A percentile compares a stretch with the other conserved stretches of the same genome.
Conservation (phyloP, 1,139 yeast species). For the Zygotorulaspora mrakii region DNA sequence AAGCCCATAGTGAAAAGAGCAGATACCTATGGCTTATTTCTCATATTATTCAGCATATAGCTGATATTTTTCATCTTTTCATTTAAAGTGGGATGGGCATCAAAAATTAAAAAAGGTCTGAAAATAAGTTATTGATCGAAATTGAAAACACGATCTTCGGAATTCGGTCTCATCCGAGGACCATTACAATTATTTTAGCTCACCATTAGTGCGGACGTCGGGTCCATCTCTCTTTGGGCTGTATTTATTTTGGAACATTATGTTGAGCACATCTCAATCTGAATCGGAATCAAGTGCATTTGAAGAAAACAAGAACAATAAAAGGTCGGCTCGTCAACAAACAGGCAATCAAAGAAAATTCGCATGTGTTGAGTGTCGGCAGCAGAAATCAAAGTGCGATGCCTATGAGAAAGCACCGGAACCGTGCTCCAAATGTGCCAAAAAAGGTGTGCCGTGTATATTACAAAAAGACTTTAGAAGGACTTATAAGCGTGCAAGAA, state of each 20-base stretch:
- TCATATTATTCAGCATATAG: background rate
- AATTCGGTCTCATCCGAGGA: no score
- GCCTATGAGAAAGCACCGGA: constrained; percentile 72
- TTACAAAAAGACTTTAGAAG: constrained; percentile 79
- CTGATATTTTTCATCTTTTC: background rate
- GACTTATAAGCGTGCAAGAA: constrained; percentile 80
- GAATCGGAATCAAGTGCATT: constrained; percentile 15
- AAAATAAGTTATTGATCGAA: background rate
- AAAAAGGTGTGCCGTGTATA: constrained; percentile 65
- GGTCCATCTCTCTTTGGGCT: no score
- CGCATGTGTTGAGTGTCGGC: constrained; percentile 95
- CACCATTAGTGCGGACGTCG: no score
- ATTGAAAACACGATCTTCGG: no score
- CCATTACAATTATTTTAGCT: no score
- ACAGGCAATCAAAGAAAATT: constrained; percentile 46
- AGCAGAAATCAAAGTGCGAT: constrained; percentile 88
- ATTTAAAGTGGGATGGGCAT: no score
- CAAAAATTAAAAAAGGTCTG: no score
- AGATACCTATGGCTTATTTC: background rate
- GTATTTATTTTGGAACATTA: no score
- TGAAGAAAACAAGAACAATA: constrained; percentile 9
- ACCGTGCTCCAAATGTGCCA: constrained; percentile 80
- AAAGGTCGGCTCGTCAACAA: constrained; percentile 2
- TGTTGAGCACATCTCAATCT: constrained; percentile 14
- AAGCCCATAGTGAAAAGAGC: constrained; percentile 10